Evolutionary conservation across 2,329 filamentous ascomycete genomes (phyloP), one percentile per base, ranked within the genome.

Genomic region (Cryoendolithus antarcticus): DNA sequence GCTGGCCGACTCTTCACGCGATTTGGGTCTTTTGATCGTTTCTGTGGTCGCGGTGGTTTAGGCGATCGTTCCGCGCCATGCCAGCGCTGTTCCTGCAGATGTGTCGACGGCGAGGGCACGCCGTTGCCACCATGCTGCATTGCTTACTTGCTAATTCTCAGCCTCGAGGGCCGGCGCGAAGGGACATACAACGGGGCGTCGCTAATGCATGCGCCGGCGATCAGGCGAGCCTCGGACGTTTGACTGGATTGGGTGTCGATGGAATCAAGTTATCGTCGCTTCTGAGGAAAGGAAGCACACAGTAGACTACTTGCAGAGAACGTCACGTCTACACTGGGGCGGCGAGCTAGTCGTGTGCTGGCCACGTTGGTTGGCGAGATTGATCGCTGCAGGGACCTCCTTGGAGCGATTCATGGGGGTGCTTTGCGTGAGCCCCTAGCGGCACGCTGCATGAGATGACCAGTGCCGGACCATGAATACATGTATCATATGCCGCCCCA

Each of bases 1-100:
- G 74, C 68, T 31, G 70, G 65, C 37, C 44, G 52, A 29, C 55
- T 48, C 45, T 57, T 60, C 37, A 63, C 48, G 47, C 55, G 54
- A 50, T 59, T 58, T 7, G 59, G 39, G 8, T 15, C 31, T 32
- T 32, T 15, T 32, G 5, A 6, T 32, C 31, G 13, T 32, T 15
- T 32, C 31, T 32, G 31, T 9, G 31, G 11, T 32, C 31, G 11
- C 11, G 31, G 6, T 32, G 11, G 11, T 10, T 11, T 15, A 5
- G 13, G 11, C 6, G 13, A 15, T 15, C 31, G 4, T 9, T 32
- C 31, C 31, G 31, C 4, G 8, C 11, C 31, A 32, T 11, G 11
- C 31, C 11, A 12, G 5, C 31, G 5, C 6, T 32, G 31, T 32
- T 15, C 11, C 11, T 11, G 31, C 15, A 32, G 9, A 6, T 11